Percentiles rank a stretch among this genome's conserved stretches.
phyloP scores from a whole-genome alignment of 106 monocot genomes.

The Gastrodia elata region DNA sequence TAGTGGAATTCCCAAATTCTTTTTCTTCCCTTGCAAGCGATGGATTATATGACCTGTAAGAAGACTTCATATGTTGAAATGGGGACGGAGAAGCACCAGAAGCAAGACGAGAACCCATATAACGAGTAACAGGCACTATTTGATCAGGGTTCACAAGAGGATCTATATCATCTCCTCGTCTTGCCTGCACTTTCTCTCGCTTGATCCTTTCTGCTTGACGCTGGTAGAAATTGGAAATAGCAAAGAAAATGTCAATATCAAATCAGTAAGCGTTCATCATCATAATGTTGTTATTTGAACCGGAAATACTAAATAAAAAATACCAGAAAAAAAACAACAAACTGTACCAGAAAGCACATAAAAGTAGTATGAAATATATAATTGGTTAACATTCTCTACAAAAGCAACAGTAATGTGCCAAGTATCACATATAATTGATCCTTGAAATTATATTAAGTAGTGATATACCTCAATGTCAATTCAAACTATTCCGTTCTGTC shows the following conservation, averaged over 20 bases:
- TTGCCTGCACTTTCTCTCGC: conserved; percentile 78
- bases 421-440: not conserved
- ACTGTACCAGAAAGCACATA: not conserved
- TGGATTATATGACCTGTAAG: conserved; percentile 10
- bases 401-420: not conserved
- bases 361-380: not conserved
- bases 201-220: conserved; percentile 91
- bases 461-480: not conserved
- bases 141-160: conserved; percentile 55
- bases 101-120: conserved; percentile 81
- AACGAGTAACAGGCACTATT: conserved; percentile 74
- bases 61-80: conserved; percentile 34
- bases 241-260: not conserved
- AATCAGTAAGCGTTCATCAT: not conserved
- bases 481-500: not conserved
- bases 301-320: not conserved
- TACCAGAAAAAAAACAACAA: not conserved
- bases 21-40: conserved; percentile 15
- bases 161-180: conserved; percentile 80
- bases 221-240: conserved; percentile 26
- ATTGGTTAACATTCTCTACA: not conserved
- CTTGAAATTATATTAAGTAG: not conserved
- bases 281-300: not conserved
- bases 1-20: conserved; percentile 19
- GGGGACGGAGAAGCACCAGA: conserved; percentile 69